A percentile compares a stretch with the other conserved stretches of the same genome.
Evolutionary conservation across 2,329 filamentous ascomycete species (phyloP).

Genomic region (Botrytis fabae): DNA sequence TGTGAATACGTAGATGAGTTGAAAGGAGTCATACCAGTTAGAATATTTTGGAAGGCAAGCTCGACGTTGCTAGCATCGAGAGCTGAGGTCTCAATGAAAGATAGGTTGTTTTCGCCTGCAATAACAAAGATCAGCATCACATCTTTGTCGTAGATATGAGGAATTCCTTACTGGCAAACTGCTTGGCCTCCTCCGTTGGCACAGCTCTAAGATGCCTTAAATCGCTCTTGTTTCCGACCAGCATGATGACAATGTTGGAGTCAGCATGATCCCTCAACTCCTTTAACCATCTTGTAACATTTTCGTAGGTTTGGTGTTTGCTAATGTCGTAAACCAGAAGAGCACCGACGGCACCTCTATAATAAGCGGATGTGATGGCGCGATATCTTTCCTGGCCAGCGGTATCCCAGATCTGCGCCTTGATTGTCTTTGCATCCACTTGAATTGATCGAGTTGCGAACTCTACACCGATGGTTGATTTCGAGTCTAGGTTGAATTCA

Average conservation of each 20-base stretch:
- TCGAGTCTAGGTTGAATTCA: constrained; percentile 99
- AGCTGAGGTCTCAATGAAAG: constrained; percentile 98
- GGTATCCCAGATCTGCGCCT: constrained; percentile 99
- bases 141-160: constrained; percentile 15
- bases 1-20: not conserved
- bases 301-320: constrained; percentile 99
- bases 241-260: constrained; percentile 99
- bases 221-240: constrained; percentile 99
- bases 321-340: constrained; percentile 99
- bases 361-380: constrained; percentile 98
- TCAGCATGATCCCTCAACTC: constrained; percentile 97
- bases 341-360: constrained; percentile 94
- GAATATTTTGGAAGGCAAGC: constrained; percentile 98
- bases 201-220: constrained; percentile 96
- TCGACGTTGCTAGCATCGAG: constrained; percentile 99
- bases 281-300: constrained; percentile 98
- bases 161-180: constrained; percentile 78
- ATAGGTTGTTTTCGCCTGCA: constrained; percentile 92
- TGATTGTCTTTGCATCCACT: constrained; percentile 99
- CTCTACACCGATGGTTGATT: constrained; percentile 99
- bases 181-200: constrained; percentile 95
- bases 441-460: constrained; percentile 98
- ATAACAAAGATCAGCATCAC: constrained; percentile 36
- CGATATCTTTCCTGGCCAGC: constrained; percentile 98
- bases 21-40: constrained; percentile 70